Base-by-base conservation (phyloP, 345 rosid genomes). In the Citrus maxima region DNA sequence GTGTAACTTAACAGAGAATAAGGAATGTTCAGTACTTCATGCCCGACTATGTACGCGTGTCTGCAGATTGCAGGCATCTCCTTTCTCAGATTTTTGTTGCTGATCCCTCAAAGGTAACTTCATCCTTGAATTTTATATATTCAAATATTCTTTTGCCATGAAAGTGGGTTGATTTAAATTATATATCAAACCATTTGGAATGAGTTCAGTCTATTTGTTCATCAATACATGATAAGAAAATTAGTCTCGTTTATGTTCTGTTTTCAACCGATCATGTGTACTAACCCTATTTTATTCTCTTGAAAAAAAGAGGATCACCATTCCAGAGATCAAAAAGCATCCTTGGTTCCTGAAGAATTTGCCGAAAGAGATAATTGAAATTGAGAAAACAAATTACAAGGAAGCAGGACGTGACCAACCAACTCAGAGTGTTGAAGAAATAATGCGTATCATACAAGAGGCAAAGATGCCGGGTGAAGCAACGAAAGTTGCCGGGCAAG, bases 311-410 rank as follows among this genome's bases (percentile, higher is more conserved):
- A 89, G 96, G 85, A 89, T 92, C 70, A 81, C 87, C 18, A 85
- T 92, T 54, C 88, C 89, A 24, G 93, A 90, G 81, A 90, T 92
- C 13, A 90, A 92, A 84, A 83, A 84, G 80, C 92, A 90, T 30
- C 89, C 90, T 40, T 92, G 93, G 93, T 92, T 90, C 74, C 88
- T 85, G 63, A 89, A 86, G 77, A 92, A 90, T 54, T 68, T 90
- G 65, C 88, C 93, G 0, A 90, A 82, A 75, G 96, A 90, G 80
- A 72, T 90, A 35, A 77, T 86, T 28, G 91, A 88, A 68, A 88
- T 88, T 10, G 92, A 88, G 84, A 87, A 79, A 67, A 82, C 89
- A 42, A 88, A 83, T 79, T 80, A n/a, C 51, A 77, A 32, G 5
- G 82, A 78, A 58, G 74, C 78, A 40, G 86, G 69, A 16, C 25